Percentiles rank a stretch among this genome's conserved stretches.
Evolutionary conservation across 805 yeast species (phyloP).

Genomic region (Myxozyma neglecta): DNA sequence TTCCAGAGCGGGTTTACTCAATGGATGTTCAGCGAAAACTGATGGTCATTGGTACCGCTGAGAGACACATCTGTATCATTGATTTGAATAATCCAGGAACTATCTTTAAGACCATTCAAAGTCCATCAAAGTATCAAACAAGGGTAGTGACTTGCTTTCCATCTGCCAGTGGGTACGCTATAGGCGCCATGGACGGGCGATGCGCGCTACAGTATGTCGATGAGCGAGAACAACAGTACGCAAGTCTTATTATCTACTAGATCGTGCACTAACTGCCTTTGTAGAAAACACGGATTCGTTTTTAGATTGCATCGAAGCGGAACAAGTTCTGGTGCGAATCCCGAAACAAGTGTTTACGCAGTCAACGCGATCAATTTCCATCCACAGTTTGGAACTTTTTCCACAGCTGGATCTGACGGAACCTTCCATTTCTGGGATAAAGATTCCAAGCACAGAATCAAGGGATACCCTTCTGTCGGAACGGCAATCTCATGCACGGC

Average conservation of each 20-base stretch:
- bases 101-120: constrained; percentile 67
- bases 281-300: constrained; percentile 52
- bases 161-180: constrained; percentile 85
- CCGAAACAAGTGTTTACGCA: constrained; percentile 70
- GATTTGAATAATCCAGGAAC: constrained; percentile 76
- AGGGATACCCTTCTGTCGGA: constrained; percentile 67
- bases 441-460: constrained; percentile 82
- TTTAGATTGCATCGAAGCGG: constrained; percentile 91
- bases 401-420: constrained; percentile 95
- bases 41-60: constrained; percentile 92
- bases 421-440: constrained; percentile 94
- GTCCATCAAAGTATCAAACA: constrained; percentile 90
- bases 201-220: constrained; percentile 92
- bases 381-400: constrained; percentile 86
- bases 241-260: background rate
- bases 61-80: constrained; percentile 72
- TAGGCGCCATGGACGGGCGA: constrained; percentile 93
- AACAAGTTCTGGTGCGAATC: constrained; percentile 49
- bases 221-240: constrained; percentile 57
- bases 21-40: constrained; percentile 82
- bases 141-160: constrained; percentile 79
- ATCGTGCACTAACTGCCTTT: background rate
- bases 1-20: constrained; percentile 89
- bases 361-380: constrained; percentile 83
- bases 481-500: constrained; percentile 70